Base-by-base conservation (phyloP, 345 rosid genomes). In the Rhizophora apiculata region DNA sequence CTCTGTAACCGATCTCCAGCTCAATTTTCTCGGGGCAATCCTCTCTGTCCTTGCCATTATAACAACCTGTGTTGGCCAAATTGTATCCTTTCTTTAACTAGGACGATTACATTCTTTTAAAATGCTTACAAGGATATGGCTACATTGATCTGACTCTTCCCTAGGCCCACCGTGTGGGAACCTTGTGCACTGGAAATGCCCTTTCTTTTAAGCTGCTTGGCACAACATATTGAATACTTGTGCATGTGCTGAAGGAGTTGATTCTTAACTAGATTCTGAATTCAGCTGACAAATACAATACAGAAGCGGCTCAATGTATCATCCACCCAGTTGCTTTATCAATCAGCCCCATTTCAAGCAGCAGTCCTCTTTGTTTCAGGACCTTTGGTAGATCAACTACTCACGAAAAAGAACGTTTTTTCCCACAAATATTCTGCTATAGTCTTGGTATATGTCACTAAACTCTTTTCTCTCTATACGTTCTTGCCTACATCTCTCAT, bases 311-410 rank as follows among this genome's bases (percentile, higher is more conserved):
- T 88, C 10, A 92, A 90, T 71, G 99, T 95, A 19, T 87, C 99
- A 62, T 92, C 99, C 52, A 95, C 99, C 22, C 99, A 95, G 84
- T 82, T 95, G 70, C 86, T 92, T 10, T 95, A 95, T 77, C 99
- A 95, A 30, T 95, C 99, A 2, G 99, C 99, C 3, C 99, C 99
- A 46, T 95, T 92, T 76, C 99, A 95, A 81, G 96, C 99, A 7
- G 99, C 96, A n/a, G 74, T 92, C 81, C 93, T 95, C 43, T 95
- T 95, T 60, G 93, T 95, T 46, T 89, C 96, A 0, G 99, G 99
- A 62, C 99, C 99, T 16, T 65, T 95, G 52, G 99, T 95, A 5
- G 99, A 95, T 73, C 89, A 88, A 52, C 81, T 72, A 78, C 97
- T 95, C 76, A 95, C 97, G 74, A 70, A 85, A 60, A 92, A 85